Conservation (phyloP, 306 rosid genomes). For the Vicia sativa region DNA sequence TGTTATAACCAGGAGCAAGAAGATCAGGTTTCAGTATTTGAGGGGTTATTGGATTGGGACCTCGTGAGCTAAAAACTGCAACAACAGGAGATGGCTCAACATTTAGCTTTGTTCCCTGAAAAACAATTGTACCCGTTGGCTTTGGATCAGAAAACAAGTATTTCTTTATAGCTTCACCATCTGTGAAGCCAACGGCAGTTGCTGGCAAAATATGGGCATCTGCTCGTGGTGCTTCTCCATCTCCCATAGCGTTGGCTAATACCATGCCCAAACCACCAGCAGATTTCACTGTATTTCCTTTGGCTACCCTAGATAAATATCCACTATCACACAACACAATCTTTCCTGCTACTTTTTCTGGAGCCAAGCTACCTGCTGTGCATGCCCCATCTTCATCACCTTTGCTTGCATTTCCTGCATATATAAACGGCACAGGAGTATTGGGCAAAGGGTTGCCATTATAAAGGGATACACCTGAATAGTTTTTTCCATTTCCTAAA, state of each 20-base stretch:
- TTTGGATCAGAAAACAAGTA: slow-evolving; percentile 52
- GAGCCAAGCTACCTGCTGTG: slow-evolving; percentile 49
- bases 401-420: slow-evolving; percentile 61
- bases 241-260: slow-evolving; percentile 47
- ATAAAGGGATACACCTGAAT: slow-evolving; percentile 66
- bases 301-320: slow-evolving; percentile 49
- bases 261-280: slow-evolving; percentile 85
- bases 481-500: slow-evolving; percentile 69
- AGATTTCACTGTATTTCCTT: slow-evolving; percentile 63
- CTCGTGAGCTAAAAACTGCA: slow-evolving; percentile 75
- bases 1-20: slow-evolving; percentile 80
- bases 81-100: slow-evolving; percentile 73
- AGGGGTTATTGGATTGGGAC: slow-evolving; percentile 61
- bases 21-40: slow-evolving; percentile 77
- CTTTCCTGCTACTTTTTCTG: slow-evolving; percentile 65
- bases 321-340: slow-evolving; percentile 80
- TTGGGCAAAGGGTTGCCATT: slow-evolving; percentile 41
- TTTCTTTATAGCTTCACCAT: slow-evolving; percentile 45
- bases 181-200: slow-evolving; percentile 53
- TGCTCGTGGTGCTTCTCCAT: slow-evolving; percentile 69
- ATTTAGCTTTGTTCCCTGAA: slow-evolving; percentile 65
- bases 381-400: slow-evolving; percentile 52
- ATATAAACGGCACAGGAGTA: slow-evolving; percentile 45
- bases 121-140: slow-evolving; percentile 54
- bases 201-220: slow-evolving; percentile 71